Conservation (phyloP, 164 flowering plant genomes). For the Berberis vulgaris region DNA sequence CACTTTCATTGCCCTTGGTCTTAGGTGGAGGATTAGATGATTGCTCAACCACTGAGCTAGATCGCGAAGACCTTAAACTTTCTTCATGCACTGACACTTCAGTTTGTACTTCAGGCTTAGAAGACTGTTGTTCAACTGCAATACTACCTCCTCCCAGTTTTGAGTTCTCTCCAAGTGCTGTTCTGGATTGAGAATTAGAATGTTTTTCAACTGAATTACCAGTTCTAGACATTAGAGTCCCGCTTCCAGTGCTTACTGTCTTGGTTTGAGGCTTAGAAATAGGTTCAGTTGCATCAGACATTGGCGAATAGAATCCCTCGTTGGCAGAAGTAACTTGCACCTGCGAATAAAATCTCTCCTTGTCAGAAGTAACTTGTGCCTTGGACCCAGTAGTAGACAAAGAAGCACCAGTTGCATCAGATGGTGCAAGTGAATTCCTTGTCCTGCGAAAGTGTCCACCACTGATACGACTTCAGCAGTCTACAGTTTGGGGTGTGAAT, state of each 20-base stretch:
- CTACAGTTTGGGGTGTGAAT: conserved; percentile 14
- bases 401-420: conserved; percentile 11
- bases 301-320: not conserved
- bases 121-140: conserved; percentile 3
- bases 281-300: conserved; percentile 11
- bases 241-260: conserved; percentile 11
- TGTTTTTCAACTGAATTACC: conserved; percentile 12
- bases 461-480: conserved; percentile 15
- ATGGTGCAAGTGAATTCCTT: conserved; percentile 24
- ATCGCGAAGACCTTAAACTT: conserved; percentile 1
- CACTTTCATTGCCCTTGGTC: not conserved
- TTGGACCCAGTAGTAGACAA: conserved; percentile 11
- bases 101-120: conserved; percentile 2
- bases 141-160: conserved; percentile 2
- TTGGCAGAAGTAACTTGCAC: too few relatives aligned
- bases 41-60: conserved; percentile 4
- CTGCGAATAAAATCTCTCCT: too few relatives aligned
- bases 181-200: not conserved
- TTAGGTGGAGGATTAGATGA: conserved; percentile 2
- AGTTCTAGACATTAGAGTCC: conserved; percentile 3
- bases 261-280: conserved; percentile 6
- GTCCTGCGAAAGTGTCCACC: conserved; percentile 48
- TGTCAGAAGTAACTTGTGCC: conserved; percentile 14
- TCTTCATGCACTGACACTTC: conserved; percentile 3
- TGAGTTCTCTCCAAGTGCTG: not conserved